phyloP scores from a whole-genome alignment of 2,329 filamentous ascomycete genomes.

The Scolecobasidium constrictum region DNA sequence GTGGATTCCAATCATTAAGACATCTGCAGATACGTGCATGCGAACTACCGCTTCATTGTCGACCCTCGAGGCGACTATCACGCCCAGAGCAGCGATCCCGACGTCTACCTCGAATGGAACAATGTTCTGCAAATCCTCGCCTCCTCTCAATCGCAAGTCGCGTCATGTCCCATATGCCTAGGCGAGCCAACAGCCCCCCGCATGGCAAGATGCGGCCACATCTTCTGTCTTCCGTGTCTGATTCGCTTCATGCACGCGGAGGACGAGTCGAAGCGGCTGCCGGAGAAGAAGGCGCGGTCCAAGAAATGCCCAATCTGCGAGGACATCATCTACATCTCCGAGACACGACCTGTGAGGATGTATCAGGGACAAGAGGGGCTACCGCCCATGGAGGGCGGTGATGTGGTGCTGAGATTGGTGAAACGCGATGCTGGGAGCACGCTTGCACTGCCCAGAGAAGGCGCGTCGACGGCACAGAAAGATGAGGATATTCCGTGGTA shows the following conservation, averaged over 20 bases:
- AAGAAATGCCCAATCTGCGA: constrained; percentile 97
- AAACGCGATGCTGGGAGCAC: constrained; percentile 71
- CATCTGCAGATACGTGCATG: constrained; percentile 65
- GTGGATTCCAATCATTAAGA: background rate
- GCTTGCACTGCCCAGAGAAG: constrained; percentile 76
- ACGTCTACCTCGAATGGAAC: constrained; percentile 83
- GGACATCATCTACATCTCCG: constrained; percentile 84
- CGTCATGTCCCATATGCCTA: constrained; percentile 89
- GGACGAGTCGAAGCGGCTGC: constrained; percentile 48
- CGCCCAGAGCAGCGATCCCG: constrained; percentile 72
- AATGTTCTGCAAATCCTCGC: constrained; percentile 85
- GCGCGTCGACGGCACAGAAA: constrained; percentile 56
- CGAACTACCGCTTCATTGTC: constrained; percentile 96
- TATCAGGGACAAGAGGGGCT: constrained; percentile 81
- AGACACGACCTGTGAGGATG: constrained; percentile 81
- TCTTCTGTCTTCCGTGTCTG: constrained; percentile 88
- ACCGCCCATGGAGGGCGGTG: constrained; percentile 69
- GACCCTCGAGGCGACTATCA: constrained; percentile 70
- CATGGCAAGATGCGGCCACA: constrained; percentile 96
- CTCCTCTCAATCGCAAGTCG: constrained; percentile 75
- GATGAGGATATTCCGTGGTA: constrained; percentile 86
- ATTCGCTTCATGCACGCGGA: constrained; percentile 91
- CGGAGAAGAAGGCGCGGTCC: constrained; percentile 64
- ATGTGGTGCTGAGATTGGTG: constrained; percentile 81
- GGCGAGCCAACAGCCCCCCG: constrained; percentile 85